Evolutionary conservation across 768 basidiomycete genomes (phyloP).

Genomic region (Tubosaeta sp.): DNA sequence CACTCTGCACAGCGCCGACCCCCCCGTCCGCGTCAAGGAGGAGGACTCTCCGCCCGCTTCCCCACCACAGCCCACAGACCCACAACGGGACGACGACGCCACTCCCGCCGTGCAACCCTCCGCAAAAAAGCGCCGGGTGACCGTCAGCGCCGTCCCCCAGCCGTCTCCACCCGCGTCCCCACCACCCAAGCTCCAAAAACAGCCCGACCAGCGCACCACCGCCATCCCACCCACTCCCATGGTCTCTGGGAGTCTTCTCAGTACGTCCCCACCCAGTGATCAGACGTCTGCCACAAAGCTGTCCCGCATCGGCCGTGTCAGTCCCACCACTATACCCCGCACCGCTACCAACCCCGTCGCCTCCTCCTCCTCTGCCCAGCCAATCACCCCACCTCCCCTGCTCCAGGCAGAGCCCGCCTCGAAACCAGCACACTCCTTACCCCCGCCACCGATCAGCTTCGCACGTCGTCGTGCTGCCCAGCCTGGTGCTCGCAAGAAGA

Average conservation of each 20-base stretch:
- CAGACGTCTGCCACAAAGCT: constrained; percentile 28
- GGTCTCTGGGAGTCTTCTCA: constrained; percentile 22
- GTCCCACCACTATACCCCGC: constrained; percentile 32
- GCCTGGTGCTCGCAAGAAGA: constrained; percentile 56
- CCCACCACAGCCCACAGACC: constrained; percentile 20
- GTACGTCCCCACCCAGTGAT: constrained; percentile 20
- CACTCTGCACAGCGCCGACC: constrained; percentile 18
- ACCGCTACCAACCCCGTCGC: constrained; percentile 22
- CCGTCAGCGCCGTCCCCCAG: constrained; percentile 62
- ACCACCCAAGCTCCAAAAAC: constrained; percentile 67
- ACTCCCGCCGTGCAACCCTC: constrained; percentile 40
- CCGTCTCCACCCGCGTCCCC: constrained; percentile 66
- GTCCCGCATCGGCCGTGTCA: constrained; percentile 34
- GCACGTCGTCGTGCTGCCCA: constrained; percentile 68
- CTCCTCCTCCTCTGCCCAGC: constrained; percentile 1
- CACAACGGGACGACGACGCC: constrained; percentile 24
- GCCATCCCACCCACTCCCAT: constrained; percentile 12
- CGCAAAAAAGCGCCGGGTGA: constrained; percentile 66
- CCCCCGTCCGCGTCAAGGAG: constrained; percentile 56
- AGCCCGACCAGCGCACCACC: constrained; percentile 54
- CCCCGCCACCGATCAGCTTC: constrained; percentile 73
- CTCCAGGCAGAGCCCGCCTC: constrained; percentile 9
- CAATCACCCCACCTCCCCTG: neutral
- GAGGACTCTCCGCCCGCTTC: constrained; percentile 49
- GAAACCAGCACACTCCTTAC: constrained; percentile 41